phyloP scores from a whole-genome alignment of 2,329 filamentous ascomycete genomes.

The Arthrobotrys musiformis region DNA sequence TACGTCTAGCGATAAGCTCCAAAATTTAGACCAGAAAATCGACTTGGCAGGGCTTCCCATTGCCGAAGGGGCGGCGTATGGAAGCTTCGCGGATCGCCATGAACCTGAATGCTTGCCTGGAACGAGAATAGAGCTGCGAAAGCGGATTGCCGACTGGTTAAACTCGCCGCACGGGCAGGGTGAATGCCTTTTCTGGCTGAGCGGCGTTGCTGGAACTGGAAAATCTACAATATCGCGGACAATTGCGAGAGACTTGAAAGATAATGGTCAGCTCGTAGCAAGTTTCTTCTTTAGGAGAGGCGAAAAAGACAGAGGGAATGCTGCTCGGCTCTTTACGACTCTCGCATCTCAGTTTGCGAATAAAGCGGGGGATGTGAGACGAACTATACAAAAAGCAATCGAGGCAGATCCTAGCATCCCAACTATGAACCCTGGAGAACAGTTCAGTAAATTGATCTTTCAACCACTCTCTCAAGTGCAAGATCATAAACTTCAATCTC shows the following conservation, averaged over 20 bases:
- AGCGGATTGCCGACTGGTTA: not conserved
- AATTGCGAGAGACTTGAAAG: slow-evolving; percentile 7
- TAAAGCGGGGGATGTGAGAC: not conserved
- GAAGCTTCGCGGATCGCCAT: not conserved
- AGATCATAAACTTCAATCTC: not conserved
- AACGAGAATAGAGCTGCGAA: slow-evolving; percentile 1
- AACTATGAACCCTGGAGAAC: slow-evolving; percentile 60
- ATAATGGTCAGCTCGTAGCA: slow-evolving; percentile 28
- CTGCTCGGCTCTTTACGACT: slow-evolving; percentile 46
- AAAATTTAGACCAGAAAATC: not conserved
- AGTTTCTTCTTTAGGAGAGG: slow-evolving; percentile 49
- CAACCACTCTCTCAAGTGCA: slow-evolving; percentile 60
- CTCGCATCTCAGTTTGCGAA: slow-evolving; percentile 21
- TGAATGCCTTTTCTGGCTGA: slow-evolving; percentile 61
- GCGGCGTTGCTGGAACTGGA: slow-evolving; percentile 61
- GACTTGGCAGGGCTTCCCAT: not conserved
- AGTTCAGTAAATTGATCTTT: slow-evolving; percentile 64
- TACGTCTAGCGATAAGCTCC: not conserved
- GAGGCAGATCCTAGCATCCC: slow-evolving; percentile 9
- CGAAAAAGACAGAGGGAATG: slow-evolving; percentile 27
- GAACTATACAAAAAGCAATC: slow-evolving; percentile 7
- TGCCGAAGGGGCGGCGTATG: slow-evolving; percentile 2
- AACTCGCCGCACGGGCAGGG: not conserved
- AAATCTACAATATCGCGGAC: slow-evolving; percentile 45
- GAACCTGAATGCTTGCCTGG: slow-evolving; percentile 7